Base-by-base conservation (phyloP, 2,329 filamentous ascomycete genomes). In the Cercospora sp. region DNA sequence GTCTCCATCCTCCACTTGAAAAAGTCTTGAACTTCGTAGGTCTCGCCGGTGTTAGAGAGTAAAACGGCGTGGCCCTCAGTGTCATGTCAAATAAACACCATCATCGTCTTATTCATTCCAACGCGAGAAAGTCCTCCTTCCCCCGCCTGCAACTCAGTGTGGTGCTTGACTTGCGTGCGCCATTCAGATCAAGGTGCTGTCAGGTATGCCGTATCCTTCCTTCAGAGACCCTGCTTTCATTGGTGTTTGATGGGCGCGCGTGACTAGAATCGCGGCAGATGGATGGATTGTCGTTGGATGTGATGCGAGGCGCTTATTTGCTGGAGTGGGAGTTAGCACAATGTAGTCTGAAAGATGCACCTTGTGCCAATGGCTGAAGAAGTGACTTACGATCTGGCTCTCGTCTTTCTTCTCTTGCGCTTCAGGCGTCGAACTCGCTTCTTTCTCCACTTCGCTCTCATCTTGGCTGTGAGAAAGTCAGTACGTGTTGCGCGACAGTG, bases 361-460 rank as follows among this genome's bases (percentile, higher is more conserved):
- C 10, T 23, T 30, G 23, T n/a, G 63, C 20, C 36, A 63, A 61
- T 66, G 51, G 55, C 36, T 53, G 53, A 5, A 8, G 13, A 18
- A 33, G 12, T 31, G 63, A 85, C 93, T 89, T 88, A 98, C 95
- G 90, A 94, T 87, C 95, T 87, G 80, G 94, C 95, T 84, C 95
- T 90, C 87, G 95, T 97, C 94, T 99, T 99, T 93, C 95, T 96
- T 88, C 95, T 93, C 94, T 99, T 99, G 83, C 94, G 91, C 91
- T 98, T 98, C 85, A 99, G 93, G 85, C 95, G 91, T 81, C 95
- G 89, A 86, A 97, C 94, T 84, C 95, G 90, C 94, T 99, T 99
- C 92, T 99, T 99, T 89, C 94, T 95, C 95, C 95, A 98, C 89
- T 98, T 98, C 83, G 93, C 94, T 95, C 94, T 90, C 89, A 90